phyloP scores from a whole-genome alignment of 2,329 filamentous ascomycete species.

The Hypomyces perniciosus region DNA sequence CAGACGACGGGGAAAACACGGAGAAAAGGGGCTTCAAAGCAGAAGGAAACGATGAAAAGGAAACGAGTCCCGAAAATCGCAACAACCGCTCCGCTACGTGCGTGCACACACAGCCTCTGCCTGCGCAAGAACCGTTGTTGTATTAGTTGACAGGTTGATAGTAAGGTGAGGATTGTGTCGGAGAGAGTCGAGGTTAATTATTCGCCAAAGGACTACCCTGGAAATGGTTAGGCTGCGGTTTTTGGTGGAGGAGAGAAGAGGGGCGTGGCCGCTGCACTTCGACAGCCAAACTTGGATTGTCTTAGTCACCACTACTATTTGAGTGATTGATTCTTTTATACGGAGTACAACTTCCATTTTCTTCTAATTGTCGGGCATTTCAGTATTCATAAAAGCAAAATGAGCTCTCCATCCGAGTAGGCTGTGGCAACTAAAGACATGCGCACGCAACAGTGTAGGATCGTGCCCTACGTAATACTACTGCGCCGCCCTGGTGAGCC shows the following conservation, averaged over 20 bases:
- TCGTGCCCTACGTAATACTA: too few relatives aligned
- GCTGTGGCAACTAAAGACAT: too few relatives aligned
- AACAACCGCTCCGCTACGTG: constrained; percentile 17
- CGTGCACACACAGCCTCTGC: constrained; percentile 12
- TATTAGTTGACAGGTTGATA: constrained; percentile 2
- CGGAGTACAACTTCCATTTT: not conserved
- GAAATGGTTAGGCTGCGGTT: constrained; percentile 7
- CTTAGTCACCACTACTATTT: not conserved
- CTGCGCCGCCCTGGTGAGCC: too few relatives aligned
- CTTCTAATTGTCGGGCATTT: not conserved
- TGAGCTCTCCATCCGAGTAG: not conserved
- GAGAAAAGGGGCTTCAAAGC: constrained; percentile 14
- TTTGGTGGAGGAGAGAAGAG: not conserved
- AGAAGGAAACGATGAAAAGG: constrained; percentile 20
- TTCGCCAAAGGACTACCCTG: constrained; percentile 8
- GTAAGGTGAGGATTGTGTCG: constrained; percentile 12
- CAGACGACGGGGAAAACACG: constrained; percentile 16
- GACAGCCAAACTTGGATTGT: not conserved
- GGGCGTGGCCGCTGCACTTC: not conserved
- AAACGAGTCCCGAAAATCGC: constrained; percentile 20
- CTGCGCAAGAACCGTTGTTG: constrained; percentile 9
- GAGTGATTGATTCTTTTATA: not conserved
- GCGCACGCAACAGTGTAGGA: too few relatives aligned
- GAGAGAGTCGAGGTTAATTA: constrained; percentile 8
- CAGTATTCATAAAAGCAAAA: too few relatives aligned